A percentile compares a stretch with the other conserved stretches of the same genome.
Conservation (phyloP, 176 grass and related monocot species). For the Eleusine coracana region DNA sequence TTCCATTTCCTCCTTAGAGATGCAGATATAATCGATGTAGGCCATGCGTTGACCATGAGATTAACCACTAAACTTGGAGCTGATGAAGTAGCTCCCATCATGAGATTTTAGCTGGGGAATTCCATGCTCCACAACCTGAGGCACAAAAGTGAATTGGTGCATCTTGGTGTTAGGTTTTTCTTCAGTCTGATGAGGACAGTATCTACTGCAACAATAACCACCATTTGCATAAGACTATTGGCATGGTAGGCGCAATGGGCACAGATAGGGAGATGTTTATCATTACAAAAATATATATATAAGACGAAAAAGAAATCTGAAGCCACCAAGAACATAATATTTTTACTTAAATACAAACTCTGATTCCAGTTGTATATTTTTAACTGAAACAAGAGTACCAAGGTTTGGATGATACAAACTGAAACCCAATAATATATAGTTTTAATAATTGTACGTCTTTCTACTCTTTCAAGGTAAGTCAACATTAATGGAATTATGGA, state of each 20-base stretch:
- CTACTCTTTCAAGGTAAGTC: too few relatives aligned
- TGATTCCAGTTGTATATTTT: too few relatives aligned
- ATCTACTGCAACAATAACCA: not conserved
- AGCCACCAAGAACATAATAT: not conserved
- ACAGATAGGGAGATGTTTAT: not conserved
- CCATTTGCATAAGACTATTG: not conserved
- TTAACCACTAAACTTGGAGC: slow-evolving; percentile 41
- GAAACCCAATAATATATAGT: not conserved
- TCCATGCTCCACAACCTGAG: slow-evolving; percentile 24
- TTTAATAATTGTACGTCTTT: too few relatives aligned
- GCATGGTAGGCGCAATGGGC: not conserved
- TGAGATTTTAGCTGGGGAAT: slow-evolving; percentile 26
- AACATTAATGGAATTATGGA: too few relatives aligned
- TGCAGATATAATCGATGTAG: not conserved
- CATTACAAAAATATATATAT: too few relatives aligned
- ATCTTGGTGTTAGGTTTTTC: not conserved
- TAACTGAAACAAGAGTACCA: not conserved
- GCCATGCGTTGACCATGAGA: slow-evolving; percentile 17
- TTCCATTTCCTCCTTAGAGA: slow-evolving; percentile 33
- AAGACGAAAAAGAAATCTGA: not conserved
- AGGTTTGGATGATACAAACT: not conserved
- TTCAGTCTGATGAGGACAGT: not conserved
- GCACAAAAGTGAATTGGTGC: not conserved
- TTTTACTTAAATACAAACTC: too few relatives aligned
- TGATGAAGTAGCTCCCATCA: slow-evolving; percentile 36